phyloP scores from a whole-genome alignment of 192 early-diverging fungal genomes.

The Podila epigama region DNA sequence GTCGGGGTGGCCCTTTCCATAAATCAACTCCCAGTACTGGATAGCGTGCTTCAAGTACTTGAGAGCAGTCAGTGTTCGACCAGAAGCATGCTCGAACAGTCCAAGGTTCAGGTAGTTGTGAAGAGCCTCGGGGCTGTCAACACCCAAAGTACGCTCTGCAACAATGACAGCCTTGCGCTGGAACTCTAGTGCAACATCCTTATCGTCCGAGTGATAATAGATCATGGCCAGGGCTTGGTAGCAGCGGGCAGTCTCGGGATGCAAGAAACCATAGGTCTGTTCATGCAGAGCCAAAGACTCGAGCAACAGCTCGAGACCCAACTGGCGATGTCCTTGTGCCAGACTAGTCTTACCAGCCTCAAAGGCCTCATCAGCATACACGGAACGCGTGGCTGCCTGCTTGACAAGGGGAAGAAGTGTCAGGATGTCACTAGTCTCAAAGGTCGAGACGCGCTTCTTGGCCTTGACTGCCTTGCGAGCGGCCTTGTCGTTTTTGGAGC shows the following conservation, averaged over 20 bases:
- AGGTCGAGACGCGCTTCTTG: slow-evolving; percentile 61
- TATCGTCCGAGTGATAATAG: slow-evolving; percentile 75
- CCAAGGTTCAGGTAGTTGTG: slow-evolving; percentile 93
- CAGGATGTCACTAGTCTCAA: slow-evolving; percentile 73
- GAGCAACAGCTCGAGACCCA: slow-evolving; percentile 82
- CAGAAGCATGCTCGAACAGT: slow-evolving; percentile 86
- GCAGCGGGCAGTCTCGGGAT: slow-evolving; percentile 87
- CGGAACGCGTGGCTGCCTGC: slow-evolving; percentile 63
- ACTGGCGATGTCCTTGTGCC: slow-evolving; percentile 78
- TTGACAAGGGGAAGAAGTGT: slow-evolving; percentile 79
- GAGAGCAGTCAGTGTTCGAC: slow-evolving; percentile 75
- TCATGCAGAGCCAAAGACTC: slow-evolving; percentile 91
- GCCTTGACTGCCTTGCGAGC: slow-evolving; percentile 51
- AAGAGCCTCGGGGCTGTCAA: slow-evolving; percentile 87
- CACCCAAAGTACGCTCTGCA: slow-evolving; percentile 82
- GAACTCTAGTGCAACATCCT: slow-evolving; percentile 69
- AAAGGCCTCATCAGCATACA: slow-evolving; percentile 90
- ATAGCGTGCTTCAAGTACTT: slow-evolving; percentile 84
- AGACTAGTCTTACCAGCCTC: slow-evolving; percentile 85
- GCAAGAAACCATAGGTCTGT: slow-evolving; percentile 92
- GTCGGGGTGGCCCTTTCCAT: slow-evolving; percentile 81
- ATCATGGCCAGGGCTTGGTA: slow-evolving; percentile 85
- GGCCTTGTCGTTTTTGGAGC: slow-evolving; percentile 25
- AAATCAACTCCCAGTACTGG: slow-evolving; percentile 81
- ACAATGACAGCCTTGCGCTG: slow-evolving; percentile 86